These are phyloP conservation scores for Auricularia sp. DNA, from an alignment of 768 basidiomycete genomes.

Conservation along the genomic window DNA sequence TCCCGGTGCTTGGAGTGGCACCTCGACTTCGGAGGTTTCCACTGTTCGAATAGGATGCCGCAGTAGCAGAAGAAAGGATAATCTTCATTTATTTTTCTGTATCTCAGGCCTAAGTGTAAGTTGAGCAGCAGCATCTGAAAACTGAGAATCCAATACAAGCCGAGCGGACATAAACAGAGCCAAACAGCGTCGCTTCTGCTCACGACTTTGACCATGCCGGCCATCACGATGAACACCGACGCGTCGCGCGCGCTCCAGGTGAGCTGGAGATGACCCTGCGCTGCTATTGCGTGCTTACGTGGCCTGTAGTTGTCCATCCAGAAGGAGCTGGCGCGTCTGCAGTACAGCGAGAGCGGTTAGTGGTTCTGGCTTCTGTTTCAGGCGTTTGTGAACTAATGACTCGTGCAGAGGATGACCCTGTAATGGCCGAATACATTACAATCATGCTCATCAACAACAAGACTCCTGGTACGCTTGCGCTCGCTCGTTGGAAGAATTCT, in stretches of 20 bases:
- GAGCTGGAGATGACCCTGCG: not conserved
- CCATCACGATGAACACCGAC: not conserved
- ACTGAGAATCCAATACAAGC: not conserved
- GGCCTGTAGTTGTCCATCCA: conserved; percentile 12
- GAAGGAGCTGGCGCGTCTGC: conserved; percentile 11
- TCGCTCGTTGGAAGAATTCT: not conserved
- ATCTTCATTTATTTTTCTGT: no score
- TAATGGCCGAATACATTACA: conserved; percentile 91
- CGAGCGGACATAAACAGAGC: not conserved
- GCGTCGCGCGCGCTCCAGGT: not conserved
- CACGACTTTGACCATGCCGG: not conserved
- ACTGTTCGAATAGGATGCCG: no score
- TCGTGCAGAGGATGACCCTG: conserved; percentile 39
- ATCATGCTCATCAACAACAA: conserved; percentile 95
- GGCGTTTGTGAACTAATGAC: not conserved
- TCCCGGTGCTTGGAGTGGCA: no score
- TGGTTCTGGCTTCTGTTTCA: not conserved
- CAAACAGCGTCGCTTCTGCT: not conserved
- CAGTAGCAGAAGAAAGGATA: no score
- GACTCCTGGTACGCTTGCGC: conserved; percentile 49
- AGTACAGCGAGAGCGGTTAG: not conserved
- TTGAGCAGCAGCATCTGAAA: no score
- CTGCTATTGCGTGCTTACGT: not conserved
- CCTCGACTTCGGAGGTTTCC: no score
- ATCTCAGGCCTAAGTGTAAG: no score